Percentiles rank a stretch among this genome's conserved stretches.
Conservation (phyloP, 305 asterid genomes). For the Petunia hybrid region DNA sequence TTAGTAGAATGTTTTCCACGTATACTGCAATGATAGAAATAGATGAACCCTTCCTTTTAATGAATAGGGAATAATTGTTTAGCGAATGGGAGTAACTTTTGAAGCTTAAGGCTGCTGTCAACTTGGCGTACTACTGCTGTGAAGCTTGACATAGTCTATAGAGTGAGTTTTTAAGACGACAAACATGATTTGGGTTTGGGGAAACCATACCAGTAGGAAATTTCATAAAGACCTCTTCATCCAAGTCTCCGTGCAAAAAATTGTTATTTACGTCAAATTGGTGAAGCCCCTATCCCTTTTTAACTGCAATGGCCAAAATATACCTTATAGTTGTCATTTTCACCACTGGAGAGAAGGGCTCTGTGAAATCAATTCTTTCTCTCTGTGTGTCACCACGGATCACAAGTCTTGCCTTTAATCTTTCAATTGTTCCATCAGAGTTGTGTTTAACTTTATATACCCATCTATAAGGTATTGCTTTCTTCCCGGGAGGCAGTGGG, state of each 20-base stretch:
- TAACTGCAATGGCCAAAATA: neutral
- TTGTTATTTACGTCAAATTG: neutral
- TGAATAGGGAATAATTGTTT: neutral
- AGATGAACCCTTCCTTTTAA: neutral
- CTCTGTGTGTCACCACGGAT: neutral
- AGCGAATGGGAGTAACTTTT: neutral
- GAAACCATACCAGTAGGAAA: neutral
- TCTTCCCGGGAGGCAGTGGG: neutral
- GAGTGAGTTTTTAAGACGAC: neutral
- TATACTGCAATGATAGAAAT: neutral
- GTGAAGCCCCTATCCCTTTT: neutral
- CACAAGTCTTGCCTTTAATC: neutral
- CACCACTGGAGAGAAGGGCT: neutral
- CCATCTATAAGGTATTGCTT: neutral
- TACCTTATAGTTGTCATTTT: neutral
- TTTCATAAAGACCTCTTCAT: neutral
- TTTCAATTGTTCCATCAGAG: neutral
- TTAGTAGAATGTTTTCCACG: neutral
- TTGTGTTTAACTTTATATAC: neutral
- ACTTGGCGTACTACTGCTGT: neutral
- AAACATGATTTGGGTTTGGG: neutral
- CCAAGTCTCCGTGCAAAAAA: neutral
- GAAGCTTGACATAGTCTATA: neutral
- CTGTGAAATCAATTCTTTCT: neutral
- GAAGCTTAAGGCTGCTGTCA: neutral